Conservation (phyloP, 2,329 filamentous ascomycete species). For the Phaeosphaeriaceae sp. region DNA sequence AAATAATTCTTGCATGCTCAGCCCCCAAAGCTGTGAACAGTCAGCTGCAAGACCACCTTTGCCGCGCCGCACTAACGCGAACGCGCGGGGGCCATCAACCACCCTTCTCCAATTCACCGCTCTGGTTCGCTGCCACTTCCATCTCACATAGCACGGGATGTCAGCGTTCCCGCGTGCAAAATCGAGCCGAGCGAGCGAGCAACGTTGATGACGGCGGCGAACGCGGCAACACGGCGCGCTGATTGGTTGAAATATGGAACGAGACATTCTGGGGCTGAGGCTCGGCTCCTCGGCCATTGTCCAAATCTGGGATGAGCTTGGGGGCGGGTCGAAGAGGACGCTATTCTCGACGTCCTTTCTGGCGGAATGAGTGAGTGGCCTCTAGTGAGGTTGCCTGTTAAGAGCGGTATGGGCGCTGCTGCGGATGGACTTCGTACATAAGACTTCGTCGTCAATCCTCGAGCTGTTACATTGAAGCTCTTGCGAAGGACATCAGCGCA, state of each 20-base stretch:
- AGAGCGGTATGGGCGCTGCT: neutral
- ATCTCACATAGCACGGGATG: neutral
- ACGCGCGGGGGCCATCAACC: neutral
- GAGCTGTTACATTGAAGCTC: too few species aligned
- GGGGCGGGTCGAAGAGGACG: constrained; percentile 14
- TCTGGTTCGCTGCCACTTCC: neutral
- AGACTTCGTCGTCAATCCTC: neutral
- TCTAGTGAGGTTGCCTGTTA: neutral
- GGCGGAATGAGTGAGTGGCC: neutral
- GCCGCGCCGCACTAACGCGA: neutral
- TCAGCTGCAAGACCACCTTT: neutral
- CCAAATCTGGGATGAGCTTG: constrained; percentile 17
- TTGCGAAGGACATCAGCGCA: too few species aligned
- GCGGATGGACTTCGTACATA: neutral
- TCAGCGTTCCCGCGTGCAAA: neutral
- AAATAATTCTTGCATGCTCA: neutral
- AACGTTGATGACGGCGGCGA: neutral
- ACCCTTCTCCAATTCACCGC: neutral
- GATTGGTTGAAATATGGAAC: constrained; percentile 13
- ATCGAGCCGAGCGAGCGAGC: neutral
- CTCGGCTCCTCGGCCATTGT: constrained; percentile 24
- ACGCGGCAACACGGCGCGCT: neutral
- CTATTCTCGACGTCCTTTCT: constrained; percentile 3
- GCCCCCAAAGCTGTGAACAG: neutral
- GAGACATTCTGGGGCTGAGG: constrained; percentile 25